phyloP scores from a whole-genome alignment of 352 stramenopile genomes.

The Phytophthora macrochlamydospora region DNA sequence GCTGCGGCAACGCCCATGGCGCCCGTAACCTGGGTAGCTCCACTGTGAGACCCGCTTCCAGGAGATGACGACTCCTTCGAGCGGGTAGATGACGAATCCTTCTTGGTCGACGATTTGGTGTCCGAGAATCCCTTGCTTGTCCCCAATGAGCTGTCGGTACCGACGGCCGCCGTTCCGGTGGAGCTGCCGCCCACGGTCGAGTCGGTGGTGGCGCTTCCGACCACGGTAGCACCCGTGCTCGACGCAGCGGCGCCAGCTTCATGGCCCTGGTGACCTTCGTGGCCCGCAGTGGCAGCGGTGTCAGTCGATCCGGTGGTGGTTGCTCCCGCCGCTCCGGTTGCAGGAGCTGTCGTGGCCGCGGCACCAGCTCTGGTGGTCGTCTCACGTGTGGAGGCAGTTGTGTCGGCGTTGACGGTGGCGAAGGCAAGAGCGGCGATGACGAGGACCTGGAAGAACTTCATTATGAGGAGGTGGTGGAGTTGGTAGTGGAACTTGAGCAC shows the following conservation, averaged over 20 bases:
- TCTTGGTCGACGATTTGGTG: slow-evolving; percentile 3
- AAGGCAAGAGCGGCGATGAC: not conserved
- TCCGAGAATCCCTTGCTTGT: slow-evolving; percentile 6
- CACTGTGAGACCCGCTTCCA: slow-evolving; percentile 19
- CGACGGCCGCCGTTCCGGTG: not conserved
- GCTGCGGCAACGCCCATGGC: slow-evolving; percentile 14
- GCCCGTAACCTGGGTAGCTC: slow-evolving; percentile 19
- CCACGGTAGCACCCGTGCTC: not conserved
- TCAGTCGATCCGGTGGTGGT: too few species aligned
- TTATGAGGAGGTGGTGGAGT: slow-evolving; percentile 1
- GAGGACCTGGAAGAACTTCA: slow-evolving; percentile 39
- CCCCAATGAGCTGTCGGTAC: slow-evolving; percentile 7
- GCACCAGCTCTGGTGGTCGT: too few species aligned
- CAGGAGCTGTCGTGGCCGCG: too few species aligned
- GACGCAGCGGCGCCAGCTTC: too few species aligned
- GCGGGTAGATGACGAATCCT: slow-evolving; percentile 6
- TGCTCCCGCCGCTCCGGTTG: too few species aligned
- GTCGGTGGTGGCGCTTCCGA: slow-evolving; percentile 6
- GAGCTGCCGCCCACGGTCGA: slow-evolving; percentile 15
- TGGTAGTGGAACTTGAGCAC: slow-evolving; percentile 13
- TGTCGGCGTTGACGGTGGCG: too few species aligned
- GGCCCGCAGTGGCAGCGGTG: too few species aligned
- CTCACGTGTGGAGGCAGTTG: too few species aligned
- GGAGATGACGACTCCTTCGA: slow-evolving; percentile 5
- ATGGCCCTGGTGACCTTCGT: too few species aligned